Percentiles rank a stretch among this genome's conserved stretches.
Conservation (phyloP, 192 early-diverging fungal species). For the Lunasporangiospora selenospora region DNA sequence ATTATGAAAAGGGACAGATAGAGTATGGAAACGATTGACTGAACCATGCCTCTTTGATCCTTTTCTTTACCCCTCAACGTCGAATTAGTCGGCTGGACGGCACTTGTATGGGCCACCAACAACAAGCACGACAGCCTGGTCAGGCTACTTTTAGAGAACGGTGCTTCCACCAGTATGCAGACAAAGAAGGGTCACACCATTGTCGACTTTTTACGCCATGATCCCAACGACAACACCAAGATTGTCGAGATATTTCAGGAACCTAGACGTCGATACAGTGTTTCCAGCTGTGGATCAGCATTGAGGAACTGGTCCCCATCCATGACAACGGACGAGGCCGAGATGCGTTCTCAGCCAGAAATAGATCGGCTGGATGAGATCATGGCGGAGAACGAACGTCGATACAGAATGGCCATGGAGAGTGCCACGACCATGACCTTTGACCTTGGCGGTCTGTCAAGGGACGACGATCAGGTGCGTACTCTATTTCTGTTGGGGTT, state of each 20-base stretch:
- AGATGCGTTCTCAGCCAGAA: conserved; percentile 4
- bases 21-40: too few species aligned
- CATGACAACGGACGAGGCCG: conserved; percentile 11
- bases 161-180: conserved; percentile 71
- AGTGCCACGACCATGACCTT: background rate
- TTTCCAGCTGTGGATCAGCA: conserved; percentile 8
- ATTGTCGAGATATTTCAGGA: conserved; percentile 55
- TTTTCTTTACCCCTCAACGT: too few species aligned
- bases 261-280: conserved; percentile 34
- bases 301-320: conserved; percentile 1
- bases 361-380: conserved; percentile 16
- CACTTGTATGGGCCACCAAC: conserved; percentile 92
- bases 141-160: conserved; percentile 75
- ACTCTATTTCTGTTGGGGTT: background rate
- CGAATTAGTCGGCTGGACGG: conserved; percentile 83
- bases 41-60: background rate
- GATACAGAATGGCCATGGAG: conserved; percentile 13
- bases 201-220: conserved; percentile 67
- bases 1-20: too few species aligned
- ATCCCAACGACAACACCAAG: conserved; percentile 54
- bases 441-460: background rate
- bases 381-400: conserved; percentile 21
- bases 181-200: conserved; percentile 75
- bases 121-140: conserved; percentile 80
- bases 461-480: conserved; percentile 26